Conservation (phyloP, 495 filamentous ascomycete species). For the Massariosphaeria phaeospora region DNA sequence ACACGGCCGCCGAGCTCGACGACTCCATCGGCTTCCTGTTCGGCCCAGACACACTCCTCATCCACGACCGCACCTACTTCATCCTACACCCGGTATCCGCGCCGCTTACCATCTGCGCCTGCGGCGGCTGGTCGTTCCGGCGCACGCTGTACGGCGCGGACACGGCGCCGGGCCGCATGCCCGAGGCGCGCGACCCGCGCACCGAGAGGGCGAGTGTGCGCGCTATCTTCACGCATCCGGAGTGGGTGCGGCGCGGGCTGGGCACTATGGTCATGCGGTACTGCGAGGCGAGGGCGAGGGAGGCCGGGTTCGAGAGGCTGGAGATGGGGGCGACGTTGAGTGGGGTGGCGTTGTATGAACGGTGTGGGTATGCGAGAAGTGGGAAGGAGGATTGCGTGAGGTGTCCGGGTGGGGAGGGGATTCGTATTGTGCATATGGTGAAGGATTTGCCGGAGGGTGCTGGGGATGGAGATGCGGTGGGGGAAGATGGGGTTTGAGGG, state of each 20-base stretch:
- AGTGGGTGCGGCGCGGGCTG: constrained; percentile 19
- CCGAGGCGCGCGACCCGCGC: constrained; percentile 11
- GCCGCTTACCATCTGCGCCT: constrained; percentile 16
- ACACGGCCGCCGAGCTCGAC: constrained; percentile 23
- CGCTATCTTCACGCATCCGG: constrained; percentile 31
- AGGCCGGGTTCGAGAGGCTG: constrained; percentile 20
- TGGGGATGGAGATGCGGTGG: neutral
- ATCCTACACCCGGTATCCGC: constrained; percentile 13
- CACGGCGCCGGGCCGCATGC: constrained; percentile 23
- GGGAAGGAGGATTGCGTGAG: constrained; percentile 21
- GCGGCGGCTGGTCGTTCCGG: constrained; percentile 27
- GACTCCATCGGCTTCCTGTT: constrained; percentile 30
- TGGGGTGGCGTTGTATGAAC: constrained; percentile 28
- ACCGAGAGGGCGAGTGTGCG: constrained; percentile 22
- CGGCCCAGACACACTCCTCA: constrained; percentile 24
- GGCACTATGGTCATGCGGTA: constrained; percentile 32
- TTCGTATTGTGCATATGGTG: constrained; percentile 30
- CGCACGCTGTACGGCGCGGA: constrained; percentile 27
- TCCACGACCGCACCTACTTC: constrained; percentile 26
- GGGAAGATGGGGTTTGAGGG: neutral
- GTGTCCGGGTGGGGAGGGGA: constrained; percentile 27
- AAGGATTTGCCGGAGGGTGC: constrained; percentile 9
- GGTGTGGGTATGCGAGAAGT: constrained; percentile 29
- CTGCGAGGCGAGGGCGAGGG: constrained; percentile 23
- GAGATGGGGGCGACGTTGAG: constrained; percentile 31